phyloP scores from a whole-genome alignment of 2,329 filamentous ascomycete species.

The Huntiella bhutanensis region DNA sequence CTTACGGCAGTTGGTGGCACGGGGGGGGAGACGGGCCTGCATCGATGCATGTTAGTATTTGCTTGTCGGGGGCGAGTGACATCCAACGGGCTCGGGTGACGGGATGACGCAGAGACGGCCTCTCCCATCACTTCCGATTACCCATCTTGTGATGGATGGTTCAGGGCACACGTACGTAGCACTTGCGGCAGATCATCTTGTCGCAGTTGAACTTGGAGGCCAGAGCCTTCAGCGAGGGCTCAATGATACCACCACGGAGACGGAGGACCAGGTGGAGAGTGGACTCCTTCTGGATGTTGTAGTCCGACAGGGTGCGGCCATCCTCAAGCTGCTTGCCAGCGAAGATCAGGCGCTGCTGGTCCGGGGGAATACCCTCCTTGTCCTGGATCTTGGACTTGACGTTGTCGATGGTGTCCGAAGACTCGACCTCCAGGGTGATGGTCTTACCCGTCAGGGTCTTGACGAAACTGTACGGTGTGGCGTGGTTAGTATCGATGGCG shows the following conservation, averaged over 20 bases:
- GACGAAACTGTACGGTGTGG: conserved; percentile 58
- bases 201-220: conserved; percentile 99
- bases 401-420: conserved; percentile 98
- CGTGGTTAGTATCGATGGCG: conserved; percentile 14
- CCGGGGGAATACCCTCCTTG: conserved; percentile 96
- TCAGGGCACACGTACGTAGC: conserved; percentile 56
- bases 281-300: conserved; percentile 99
- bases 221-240: conserved; percentile 95
- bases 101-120: too few species aligned
- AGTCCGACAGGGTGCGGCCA: conserved; percentile 88
- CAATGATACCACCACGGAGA: conserved; percentile 97
- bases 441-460: conserved; percentile 99
- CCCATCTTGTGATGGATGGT: neutral
- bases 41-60: neutral
- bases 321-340: conserved; percentile 98
- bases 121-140: neutral
- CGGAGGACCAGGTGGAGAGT: conserved; percentile 96
- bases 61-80: neutral
- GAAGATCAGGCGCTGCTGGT: conserved; percentile 98
- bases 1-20: conserved; percentile 99
- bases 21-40: conserved; percentile 70
- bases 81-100: neutral
- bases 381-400: conserved; percentile 99
- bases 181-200: conserved; percentile 99
- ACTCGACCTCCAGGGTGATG: conserved; percentile 99